Evolutionary conservation across 2,329 filamentous ascomycete genomes (phyloP).

Genomic region (Leptoxyphium fumago): DNA sequence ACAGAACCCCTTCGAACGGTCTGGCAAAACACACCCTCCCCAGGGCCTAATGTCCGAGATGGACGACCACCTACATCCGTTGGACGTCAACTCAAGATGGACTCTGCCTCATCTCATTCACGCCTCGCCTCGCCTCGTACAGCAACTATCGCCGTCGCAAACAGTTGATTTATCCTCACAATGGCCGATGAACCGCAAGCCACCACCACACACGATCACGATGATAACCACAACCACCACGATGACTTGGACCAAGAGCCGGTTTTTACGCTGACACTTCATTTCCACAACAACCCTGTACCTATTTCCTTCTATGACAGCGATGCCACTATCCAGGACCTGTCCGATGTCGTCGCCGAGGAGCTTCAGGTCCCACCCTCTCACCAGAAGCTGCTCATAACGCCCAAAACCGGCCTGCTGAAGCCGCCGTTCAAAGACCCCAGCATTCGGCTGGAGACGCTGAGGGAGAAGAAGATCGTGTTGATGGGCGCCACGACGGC

Average conservation of each 20-base stretch:
- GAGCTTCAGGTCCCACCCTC: constrained; percentile 43
- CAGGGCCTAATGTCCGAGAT: neutral
- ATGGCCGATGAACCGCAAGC: neutral
- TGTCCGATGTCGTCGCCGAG: constrained; percentile 43
- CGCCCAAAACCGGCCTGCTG: constrained; percentile 49
- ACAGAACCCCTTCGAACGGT: neutral
- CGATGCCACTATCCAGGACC: constrained; percentile 40
- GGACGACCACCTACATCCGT: neutral
- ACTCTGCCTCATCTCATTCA: too few relatives aligned
- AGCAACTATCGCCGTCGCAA: too few relatives aligned
- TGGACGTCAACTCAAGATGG: too few relatives aligned
- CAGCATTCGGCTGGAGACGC: constrained; percentile 31
- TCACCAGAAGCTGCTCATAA: constrained; percentile 54
- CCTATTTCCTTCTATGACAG: constrained; percentile 30
- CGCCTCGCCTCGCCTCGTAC: too few relatives aligned
- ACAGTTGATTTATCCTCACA: too few relatives aligned
- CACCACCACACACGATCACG: neutral
- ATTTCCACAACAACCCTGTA: constrained; percentile 40
- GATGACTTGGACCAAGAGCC: neutral
- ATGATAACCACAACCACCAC: too few relatives aligned
- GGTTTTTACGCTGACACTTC: constrained; percentile 28
- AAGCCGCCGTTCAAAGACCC: constrained; percentile 50
- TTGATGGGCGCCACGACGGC: constrained; percentile 49
- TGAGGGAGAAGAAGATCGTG: constrained; percentile 45
- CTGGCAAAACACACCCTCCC: neutral